Base-by-base conservation (phyloP, 805 yeast species). In the Lachancea mirantina region DNA sequence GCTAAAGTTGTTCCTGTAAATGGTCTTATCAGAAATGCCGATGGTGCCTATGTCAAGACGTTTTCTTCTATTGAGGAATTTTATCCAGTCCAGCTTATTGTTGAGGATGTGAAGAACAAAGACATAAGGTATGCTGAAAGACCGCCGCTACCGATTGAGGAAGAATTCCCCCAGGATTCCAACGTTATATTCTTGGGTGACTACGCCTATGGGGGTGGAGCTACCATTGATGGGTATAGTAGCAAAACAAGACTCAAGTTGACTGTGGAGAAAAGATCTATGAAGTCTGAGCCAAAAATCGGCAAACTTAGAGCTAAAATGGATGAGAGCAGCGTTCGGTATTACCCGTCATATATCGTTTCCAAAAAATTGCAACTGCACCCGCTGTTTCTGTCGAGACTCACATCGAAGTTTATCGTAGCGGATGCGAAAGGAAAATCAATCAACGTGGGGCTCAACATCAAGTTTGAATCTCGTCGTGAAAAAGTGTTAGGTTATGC, bases 401-500 rank as follows among this genome's bases (percentile, higher is more conserved):
- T 92, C 27, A 81, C 96, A 0, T 78, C 96, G 6, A 72, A 75
- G 6, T 82, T 65, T 46, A 59, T 79, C 63, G 65, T 88, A 39
- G 69, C 65, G 19, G 75, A 71, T 39, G 67, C 67, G 14, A 61
- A 63, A 20, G 70, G 70, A 14, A 72, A 64, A 42, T 69, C 70
- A 42, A 49, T 68, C 7, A 81, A 88, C 50, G 65, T 92, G 47
- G 97, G 97, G 14, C 64, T 92, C 42, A 83, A 80, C 36, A 66
- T 92, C 55, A 88, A 88, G 59, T 82, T 78, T 57, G 95, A 88
- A 43, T 73, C 74, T 14, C 73, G 74, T 39, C 74, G 85, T 45
- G 71, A 74, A 48, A 89, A 89, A 58, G 97, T 84, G 3, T 67
- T 88, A 41, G 98, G 97, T 4, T 89, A 76, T 61, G 76, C 96